phyloP scores from a whole-genome alignment of 2,329 filamentous ascomycete species.

The Geosmithia morbida region DNA sequence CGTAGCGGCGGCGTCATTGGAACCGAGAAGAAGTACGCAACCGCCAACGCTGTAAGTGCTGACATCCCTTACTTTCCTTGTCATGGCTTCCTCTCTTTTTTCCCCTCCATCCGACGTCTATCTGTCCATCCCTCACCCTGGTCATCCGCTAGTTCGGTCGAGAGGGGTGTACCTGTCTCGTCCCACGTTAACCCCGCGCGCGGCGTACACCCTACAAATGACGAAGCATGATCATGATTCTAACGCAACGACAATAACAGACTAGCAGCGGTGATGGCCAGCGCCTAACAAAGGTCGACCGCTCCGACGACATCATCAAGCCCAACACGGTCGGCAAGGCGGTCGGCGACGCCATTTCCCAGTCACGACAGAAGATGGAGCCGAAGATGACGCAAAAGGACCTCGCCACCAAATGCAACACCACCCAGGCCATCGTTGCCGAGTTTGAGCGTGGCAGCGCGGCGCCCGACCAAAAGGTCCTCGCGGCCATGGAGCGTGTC shows the following conservation, averaged over 20 bases:
- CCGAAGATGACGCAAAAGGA: slow-evolving; percentile 95
- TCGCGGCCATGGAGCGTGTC: slow-evolving; percentile 64
- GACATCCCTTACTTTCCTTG: neutral
- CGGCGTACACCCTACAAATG: neutral
- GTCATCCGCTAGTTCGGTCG: too few relatives aligned
- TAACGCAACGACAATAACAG: slow-evolving; percentile 7
- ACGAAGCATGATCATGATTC: neutral
- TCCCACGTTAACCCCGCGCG: neutral
- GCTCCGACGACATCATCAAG: slow-evolving; percentile 93
- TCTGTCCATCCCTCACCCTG: too few relatives aligned
- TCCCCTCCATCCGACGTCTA: neutral
- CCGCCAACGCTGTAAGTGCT: slow-evolving; percentile 62
- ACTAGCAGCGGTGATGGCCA: slow-evolving; percentile 54
- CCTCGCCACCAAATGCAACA: slow-evolving; percentile 78
- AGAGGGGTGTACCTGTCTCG: too few relatives aligned
- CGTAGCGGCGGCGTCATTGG: slow-evolving; percentile 60
- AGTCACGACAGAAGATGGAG: slow-evolving; percentile 64
- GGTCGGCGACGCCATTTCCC: slow-evolving; percentile 72
- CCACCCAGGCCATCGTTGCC: slow-evolving; percentile 63
- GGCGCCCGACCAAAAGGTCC: slow-evolving; percentile 69
- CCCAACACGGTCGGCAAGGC: slow-evolving; percentile 76
- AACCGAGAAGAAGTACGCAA: slow-evolving; percentile 83
- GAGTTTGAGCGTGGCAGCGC: slow-evolving; percentile 75
- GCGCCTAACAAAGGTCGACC: slow-evolving; percentile 94
- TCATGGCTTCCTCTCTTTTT: neutral